phyloP scores from a whole-genome alignment of 2,329 filamentous ascomycete species.

The Lizonia empirigonia region DNA sequence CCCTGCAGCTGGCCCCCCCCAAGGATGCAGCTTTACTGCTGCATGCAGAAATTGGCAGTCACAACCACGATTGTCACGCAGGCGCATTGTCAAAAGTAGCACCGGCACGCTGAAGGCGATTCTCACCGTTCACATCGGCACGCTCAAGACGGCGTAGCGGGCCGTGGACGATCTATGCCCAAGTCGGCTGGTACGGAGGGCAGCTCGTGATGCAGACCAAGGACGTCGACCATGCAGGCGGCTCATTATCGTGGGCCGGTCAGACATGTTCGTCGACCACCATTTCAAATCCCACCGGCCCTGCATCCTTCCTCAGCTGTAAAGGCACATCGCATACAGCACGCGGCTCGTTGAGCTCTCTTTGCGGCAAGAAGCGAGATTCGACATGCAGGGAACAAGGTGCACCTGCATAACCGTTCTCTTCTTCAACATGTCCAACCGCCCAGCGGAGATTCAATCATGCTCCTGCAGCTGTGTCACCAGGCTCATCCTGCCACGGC shows the following conservation, averaged over 20 bases:
- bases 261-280: neutral
- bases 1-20: conserved; percentile 1
- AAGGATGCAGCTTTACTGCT: conserved; percentile 1
- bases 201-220: conserved; percentile 2
- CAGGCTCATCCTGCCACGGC: conserved; percentile 16
- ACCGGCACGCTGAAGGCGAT: conserved; percentile 4
- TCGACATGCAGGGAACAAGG: conserved; percentile 23
- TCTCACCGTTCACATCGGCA: conserved; percentile 15
- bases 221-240: neutral
- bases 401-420: conserved; percentile 36
- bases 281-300: conserved; percentile 7
- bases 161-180: conserved; percentile 12
- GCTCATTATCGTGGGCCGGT: neutral
- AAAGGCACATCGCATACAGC: conserved; percentile 1
- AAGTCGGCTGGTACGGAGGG: neutral
- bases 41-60: conserved; percentile 2
- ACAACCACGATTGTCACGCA: conserved; percentile 2
- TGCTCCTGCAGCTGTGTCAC: conserved; percentile 28
- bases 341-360: conserved; percentile 8
- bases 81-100: conserved; percentile 6
- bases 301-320: conserved; percentile 5
- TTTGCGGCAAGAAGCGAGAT: conserved; percentile 31
- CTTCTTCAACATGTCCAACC: conserved; percentile 19
- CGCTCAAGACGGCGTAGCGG: conserved; percentile 14
- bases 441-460: conserved; percentile 9